phyloP scores from a whole-genome alignment of 768 basidiomycete genomes.

The Podaxis carcinomalis region DNA sequence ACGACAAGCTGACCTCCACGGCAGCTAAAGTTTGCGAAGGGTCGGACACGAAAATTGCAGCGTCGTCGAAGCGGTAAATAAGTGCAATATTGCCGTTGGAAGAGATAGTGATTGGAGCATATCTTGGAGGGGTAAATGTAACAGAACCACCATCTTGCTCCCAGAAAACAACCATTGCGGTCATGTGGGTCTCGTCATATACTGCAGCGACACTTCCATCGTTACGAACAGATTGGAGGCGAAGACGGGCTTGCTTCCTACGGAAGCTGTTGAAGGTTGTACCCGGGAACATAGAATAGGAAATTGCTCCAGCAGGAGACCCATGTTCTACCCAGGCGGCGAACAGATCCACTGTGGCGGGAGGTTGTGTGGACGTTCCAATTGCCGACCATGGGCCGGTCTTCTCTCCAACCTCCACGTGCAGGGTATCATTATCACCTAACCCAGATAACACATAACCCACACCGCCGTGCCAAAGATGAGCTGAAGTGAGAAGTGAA shows the following conservation, averaged over 20 bases:
- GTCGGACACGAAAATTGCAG: conserved; percentile 55
- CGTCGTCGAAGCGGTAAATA: conserved; percentile 35
- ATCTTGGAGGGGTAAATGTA: conserved; percentile 25
- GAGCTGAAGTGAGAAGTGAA: conserved; percentile 17
- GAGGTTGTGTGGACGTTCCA: conserved; percentile 59
- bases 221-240: conserved; percentile 40
- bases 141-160: conserved; percentile 38
- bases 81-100: conserved; percentile 38
- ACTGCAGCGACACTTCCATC: conserved; percentile 46
- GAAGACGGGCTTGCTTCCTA: conserved; percentile 26
- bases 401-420: conserved; percentile 39
- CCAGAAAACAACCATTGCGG: conserved; percentile 57
- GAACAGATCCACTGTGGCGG: conserved; percentile 58
- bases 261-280: conserved; percentile 34
- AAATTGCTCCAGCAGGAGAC: conserved; percentile 28
- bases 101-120: conserved; percentile 27
- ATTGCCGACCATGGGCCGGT: conserved; percentile 59
- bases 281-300: conserved; percentile 58
- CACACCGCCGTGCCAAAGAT: conserved; percentile 64
- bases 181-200: conserved; percentile 36
- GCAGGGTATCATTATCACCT: conserved; percentile 22
- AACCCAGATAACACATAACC: conserved; percentile 49
- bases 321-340: conserved; percentile 54
- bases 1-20: conserved; percentile 32
- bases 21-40: conserved; percentile 51